phyloP scores from a whole-genome alignment of 129 eudicot species.

The Calendula officinalis region DNA sequence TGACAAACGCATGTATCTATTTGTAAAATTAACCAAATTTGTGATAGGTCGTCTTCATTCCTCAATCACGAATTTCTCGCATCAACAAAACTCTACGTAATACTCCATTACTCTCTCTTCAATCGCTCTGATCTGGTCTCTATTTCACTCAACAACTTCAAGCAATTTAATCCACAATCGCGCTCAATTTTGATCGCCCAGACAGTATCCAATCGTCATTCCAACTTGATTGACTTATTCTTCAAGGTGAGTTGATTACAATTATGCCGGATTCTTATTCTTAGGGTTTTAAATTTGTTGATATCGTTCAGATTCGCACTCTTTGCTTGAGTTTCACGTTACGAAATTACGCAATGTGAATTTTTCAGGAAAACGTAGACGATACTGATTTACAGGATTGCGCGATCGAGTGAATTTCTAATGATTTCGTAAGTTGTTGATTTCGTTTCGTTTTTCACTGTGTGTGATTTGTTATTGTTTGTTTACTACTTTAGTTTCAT shows the following conservation, averaged over 20 bases:
- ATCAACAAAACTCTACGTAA: slow-evolving; percentile 22
- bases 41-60: slow-evolving; percentile 18
- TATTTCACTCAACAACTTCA: slow-evolving; percentile 14
- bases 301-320: slow-evolving; percentile 16
- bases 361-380: slow-evolving; percentile 17
- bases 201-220: neutral
- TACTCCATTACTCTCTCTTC: slow-evolving; percentile 17
- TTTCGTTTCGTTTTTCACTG: neutral
- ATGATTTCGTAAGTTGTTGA: slow-evolving; percentile 15
- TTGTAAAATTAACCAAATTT: neutral
- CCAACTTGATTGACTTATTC: slow-evolving; percentile 15
- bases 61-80: slow-evolving; percentile 27
- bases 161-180: slow-evolving; percentile 16
- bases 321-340: slow-evolving; percentile 33
- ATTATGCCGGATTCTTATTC: neutral
- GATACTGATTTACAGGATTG: slow-evolving; percentile 17
- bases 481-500: slow-evolving; percentile 4
- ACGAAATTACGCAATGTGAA: slow-evolving; percentile 8
- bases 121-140: slow-evolving; percentile 21
- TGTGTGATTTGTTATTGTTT: slow-evolving; percentile 10
- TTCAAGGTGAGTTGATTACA: slow-evolving; percentile 10
- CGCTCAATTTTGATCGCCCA: slow-evolving; percentile 13
- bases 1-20: too few species aligned
- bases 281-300: slow-evolving; percentile 25
- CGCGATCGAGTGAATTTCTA: slow-evolving; percentile 22